A percentile compares a stretch with the other conserved stretches of the same genome.
phyloP scores from a whole-genome alignment of 768 basidiomycete genomes.

The Suillus brevipes region DNA sequence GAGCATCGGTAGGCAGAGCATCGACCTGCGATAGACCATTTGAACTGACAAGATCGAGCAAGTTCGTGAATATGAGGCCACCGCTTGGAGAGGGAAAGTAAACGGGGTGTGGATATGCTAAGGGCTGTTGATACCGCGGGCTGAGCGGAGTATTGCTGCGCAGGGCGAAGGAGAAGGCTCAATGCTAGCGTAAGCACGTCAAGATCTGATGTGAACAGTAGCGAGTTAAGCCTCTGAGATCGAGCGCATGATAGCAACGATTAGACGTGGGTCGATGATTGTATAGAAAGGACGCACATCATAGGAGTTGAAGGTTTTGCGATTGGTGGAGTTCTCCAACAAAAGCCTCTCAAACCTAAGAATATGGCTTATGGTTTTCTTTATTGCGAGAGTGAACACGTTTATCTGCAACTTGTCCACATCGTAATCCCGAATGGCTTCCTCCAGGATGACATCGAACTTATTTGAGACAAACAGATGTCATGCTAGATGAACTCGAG shows the following conservation, averaged over 20 bases:
- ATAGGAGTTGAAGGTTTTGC: conserved; percentile 95
- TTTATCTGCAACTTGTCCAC: conserved; percentile 83
- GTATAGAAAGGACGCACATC: conserved; percentile 64
- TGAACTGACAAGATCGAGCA: conserved; percentile 67
- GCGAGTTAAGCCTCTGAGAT: conserved; percentile 79
- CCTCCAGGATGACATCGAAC: conserved; percentile 88
- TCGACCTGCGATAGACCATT: conserved; percentile 55
- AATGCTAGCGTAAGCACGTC: conserved; percentile 84
- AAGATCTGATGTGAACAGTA: conserved; percentile 86
- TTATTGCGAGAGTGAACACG: conserved; percentile 72
- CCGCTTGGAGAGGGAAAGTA: conserved; percentile 80
- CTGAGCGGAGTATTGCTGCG: conserved; percentile 92
- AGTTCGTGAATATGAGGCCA: conserved; percentile 82
- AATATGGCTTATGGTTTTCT: conserved; percentile 76
- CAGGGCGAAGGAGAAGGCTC: conserved; percentile 85
- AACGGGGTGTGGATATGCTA: conserved; percentile 77
- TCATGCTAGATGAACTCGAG: conserved; percentile 10
- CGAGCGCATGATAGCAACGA: conserved; percentile 11
- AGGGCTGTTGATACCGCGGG: conserved; percentile 80
- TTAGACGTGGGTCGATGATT: conserved; percentile 8
- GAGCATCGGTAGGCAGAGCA: conserved; percentile 66
- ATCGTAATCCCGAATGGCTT: conserved; percentile 79
- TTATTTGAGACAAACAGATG: conserved; percentile 45
- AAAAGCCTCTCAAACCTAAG: conserved; percentile 86
- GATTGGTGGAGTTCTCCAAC: conserved; percentile 95